Base-by-base conservation (phyloP, 2,329 filamentous ascomycete species). In the Neopestalotiopsis sp. region DNA sequence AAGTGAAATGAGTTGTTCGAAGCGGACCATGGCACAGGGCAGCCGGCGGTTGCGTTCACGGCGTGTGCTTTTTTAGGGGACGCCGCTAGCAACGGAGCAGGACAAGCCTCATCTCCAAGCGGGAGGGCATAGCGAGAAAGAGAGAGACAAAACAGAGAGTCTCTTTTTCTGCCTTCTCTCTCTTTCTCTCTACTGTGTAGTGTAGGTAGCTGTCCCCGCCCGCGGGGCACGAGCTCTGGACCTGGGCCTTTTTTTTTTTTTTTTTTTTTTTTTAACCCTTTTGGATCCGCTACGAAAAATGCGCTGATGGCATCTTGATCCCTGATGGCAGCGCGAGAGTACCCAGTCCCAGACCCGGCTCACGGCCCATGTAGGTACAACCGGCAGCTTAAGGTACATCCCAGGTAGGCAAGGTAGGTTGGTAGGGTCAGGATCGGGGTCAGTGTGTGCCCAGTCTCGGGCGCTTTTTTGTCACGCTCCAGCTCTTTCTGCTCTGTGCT, bases 21-120 rank as follows among this genome's bases (percentile, higher is more conserved):
- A 52, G 45, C 17, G 17, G 61, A 20, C 42, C 61, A 45, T 40
- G 24, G 65, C 65, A 67, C 65, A 59, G 65, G 40, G 56, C 65
- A 67, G 45, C 56, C 20, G 40, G 65, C 52, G 52, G 65, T 30
- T 59, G 56, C n/a, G 52, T 66, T 45, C 58, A 67, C 65, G 65
- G 65, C 56, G 52, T 59, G 65, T 67, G 34, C 65, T 60, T 67
- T 67, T 67, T 42, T 66, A 60, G 65, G 65, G 52, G 56, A 45
- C 61, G 24, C 30, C 32, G 65, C 52, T 60, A 59, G 38, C 30
- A 34, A n/a, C 30, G 28, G 24, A 42, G 30, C 56, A 59, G 34
- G 24, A 52, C 65, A 59, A 67, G 56, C 65, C 56, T 59, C 63
- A 66, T 66, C 63, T 66, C 62, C 40, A 30, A 62, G 28, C 32